These are phyloP conservation scores for Eucalyptus cloeziana DNA, from an alignment of 345 rosid genomes.

Conservation along the genomic window DNA sequence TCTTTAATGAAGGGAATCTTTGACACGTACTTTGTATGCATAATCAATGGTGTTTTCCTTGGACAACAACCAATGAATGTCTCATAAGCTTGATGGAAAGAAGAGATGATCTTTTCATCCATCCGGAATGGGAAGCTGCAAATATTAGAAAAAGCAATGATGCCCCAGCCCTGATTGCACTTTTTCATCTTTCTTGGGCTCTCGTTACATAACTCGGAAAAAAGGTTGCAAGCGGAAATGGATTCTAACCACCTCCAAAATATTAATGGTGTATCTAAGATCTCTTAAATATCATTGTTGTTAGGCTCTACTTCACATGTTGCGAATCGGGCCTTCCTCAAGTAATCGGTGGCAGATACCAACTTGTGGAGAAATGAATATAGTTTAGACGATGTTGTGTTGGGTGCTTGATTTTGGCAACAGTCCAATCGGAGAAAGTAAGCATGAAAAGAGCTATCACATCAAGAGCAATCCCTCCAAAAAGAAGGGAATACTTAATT, in stretches of 20 bases:
- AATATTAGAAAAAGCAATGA: neutral
- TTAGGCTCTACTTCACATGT: neutral
- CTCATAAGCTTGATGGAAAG: neutral
- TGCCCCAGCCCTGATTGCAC: neutral
- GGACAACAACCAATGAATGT: neutral
- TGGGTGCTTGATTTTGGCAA: neutral
- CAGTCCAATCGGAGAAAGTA: neutral
- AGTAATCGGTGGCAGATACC: neutral
- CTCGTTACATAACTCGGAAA: neutral
- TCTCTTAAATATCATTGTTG: fast-evolving
- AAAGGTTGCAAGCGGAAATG: neutral
- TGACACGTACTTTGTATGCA: too few species aligned
- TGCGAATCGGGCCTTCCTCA: neutral
- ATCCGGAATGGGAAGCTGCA: neutral
- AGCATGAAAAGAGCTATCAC: neutral
- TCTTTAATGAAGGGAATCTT: too few species aligned
- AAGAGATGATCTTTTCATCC: neutral
- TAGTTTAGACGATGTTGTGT: neutral
- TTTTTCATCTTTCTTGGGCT: neutral
- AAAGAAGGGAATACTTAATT: neutral
- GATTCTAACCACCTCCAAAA: neutral
- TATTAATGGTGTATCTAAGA: neutral
- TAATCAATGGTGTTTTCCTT: too few species aligned
- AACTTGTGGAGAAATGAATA: neutral
- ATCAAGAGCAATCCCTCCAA: neutral